Percentiles rank a stretch among this genome's conserved stretches.
Conservation (phyloP, 192 early-diverging fungal genomes). For the Spinellus fusiger region DNA sequence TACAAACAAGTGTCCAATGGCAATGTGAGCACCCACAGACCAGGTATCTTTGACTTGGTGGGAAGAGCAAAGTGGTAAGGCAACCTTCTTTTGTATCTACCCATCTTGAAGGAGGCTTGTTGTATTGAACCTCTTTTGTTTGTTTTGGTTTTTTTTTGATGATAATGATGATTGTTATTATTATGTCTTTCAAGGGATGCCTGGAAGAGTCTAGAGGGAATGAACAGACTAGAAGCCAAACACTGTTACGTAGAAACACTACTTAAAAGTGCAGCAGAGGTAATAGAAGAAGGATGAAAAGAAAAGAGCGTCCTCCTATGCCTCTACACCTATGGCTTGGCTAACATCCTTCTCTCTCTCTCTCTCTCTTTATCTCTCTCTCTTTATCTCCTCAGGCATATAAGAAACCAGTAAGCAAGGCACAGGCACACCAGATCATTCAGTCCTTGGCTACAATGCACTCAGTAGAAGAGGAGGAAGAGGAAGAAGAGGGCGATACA, state of each 20-base stretch:
- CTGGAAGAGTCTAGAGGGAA: constrained; percentile 36
- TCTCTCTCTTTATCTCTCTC: too few species aligned
- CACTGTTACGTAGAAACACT: constrained; percentile 31
- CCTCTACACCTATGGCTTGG: neutral
- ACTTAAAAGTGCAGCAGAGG: constrained; percentile 21
- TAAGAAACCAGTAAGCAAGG: constrained; percentile 19
- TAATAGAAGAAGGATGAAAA: neutral
- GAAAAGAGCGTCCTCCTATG: neutral
- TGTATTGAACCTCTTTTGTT: neutral
- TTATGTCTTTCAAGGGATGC: constrained; percentile 29
- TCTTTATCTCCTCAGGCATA: too few species aligned
- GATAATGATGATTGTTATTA: neutral
- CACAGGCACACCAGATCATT: constrained; percentile 32
- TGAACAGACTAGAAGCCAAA: constrained; percentile 41
- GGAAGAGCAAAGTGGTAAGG: constrained; percentile 41
- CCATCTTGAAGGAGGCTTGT: neutral
- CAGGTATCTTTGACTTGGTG: constrained; percentile 43
- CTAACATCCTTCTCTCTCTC: neutral
- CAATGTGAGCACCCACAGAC: constrained; percentile 27
- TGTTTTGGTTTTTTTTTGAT: neutral
- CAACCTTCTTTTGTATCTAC: neutral
- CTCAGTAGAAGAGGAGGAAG: constrained; percentile 15
- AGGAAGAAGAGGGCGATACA: constrained; percentile 15
- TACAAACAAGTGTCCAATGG: constrained; percentile 48
- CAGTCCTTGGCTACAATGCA: constrained; percentile 26